Percentiles rank a stretch among this genome's conserved stretches.
Conservation (phyloP, 2,329 filamentous ascomycete species). For the Penicillium sp. region DNA sequence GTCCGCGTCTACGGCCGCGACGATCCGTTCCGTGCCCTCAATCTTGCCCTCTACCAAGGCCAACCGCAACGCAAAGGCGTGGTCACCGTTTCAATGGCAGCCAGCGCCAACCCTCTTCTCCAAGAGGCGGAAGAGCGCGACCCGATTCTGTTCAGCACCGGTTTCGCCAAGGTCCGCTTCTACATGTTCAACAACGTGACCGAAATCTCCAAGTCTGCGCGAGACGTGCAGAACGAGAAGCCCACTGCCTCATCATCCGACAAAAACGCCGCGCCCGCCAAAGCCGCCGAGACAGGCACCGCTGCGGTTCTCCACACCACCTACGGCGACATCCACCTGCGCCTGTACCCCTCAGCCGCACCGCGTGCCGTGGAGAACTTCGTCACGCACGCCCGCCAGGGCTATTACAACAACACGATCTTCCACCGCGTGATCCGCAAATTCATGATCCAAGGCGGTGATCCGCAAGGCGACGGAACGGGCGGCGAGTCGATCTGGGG, state of each 20-base stretch:
- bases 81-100: slow-evolving; percentile 95
- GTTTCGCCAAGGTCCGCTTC: slow-evolving; percentile 84
- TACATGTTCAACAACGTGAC: slow-evolving; percentile 97
- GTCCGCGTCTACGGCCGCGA: slow-evolving; percentile 89
- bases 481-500: slow-evolving; percentile 93
- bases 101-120: slow-evolving; percentile 87
- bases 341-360: slow-evolving; percentile 88
- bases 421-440: slow-evolving; percentile 97
- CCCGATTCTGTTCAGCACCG: slow-evolving; percentile 83
- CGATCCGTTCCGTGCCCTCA: slow-evolving; percentile 80
- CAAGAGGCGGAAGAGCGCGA: slow-evolving; percentile 90
- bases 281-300: slow-evolving; percentile 71
- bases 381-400: slow-evolving; percentile 81
- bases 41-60: slow-evolving; percentile 88
- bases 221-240: slow-evolving; percentile 94
- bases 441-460: slow-evolving; percentile 93
- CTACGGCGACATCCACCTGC: slow-evolving; percentile 89
- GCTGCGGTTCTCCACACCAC: slow-evolving; percentile 88
- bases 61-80: slow-evolving; percentile 92
- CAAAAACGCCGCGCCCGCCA: slow-evolving; percentile 54
- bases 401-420: slow-evolving; percentile 96
- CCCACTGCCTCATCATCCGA: slow-evolving; percentile 64
- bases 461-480: slow-evolving; percentile 84
- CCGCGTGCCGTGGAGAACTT: slow-evolving; percentile 98
- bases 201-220: slow-evolving; percentile 76